Percentiles rank a stretch among this genome's conserved stretches.
Evolutionary conservation across 139 green algal genomes (phyloP).

Genomic region (Coelastrella sp.): DNA sequence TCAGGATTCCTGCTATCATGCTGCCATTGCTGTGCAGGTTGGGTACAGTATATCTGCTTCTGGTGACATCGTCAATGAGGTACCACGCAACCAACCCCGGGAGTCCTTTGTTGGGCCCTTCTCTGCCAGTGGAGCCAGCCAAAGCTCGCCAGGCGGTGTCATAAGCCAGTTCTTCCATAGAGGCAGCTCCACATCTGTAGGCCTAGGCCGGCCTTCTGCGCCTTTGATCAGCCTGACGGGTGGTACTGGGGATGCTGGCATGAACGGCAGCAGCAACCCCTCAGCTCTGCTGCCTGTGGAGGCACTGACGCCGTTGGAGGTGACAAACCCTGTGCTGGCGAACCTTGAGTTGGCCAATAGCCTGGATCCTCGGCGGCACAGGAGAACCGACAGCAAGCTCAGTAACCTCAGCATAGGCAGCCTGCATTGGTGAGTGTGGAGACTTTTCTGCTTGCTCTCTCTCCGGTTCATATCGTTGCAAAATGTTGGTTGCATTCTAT

Average conservation of each 20-base stretch:
- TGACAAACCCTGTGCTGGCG: constrained; percentile 45
- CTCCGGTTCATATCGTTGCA: not conserved
- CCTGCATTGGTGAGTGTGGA: constrained; percentile 30
- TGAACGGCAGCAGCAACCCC: not conserved
- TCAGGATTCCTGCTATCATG: not conserved
- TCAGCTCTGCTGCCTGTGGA: not conserved
- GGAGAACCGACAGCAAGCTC: constrained; percentile 20
- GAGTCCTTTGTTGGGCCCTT: not conserved
- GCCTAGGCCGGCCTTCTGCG: not conserved
- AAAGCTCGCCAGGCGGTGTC: not conserved
- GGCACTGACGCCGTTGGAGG: constrained; percentile 31
- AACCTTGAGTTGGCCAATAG: constrained; percentile 43
- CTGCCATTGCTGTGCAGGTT: constrained; percentile 7
- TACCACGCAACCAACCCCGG: not conserved
- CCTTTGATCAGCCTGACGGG: not conserved
- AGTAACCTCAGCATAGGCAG: constrained; percentile 33
- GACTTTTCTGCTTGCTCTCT: not conserved
- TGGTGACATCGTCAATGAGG: constrained; percentile 6
- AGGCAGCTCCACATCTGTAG: not conserved
- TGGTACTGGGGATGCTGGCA: not conserved
- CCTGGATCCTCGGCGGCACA: constrained; percentile 44
- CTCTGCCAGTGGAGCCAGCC: not conserved
- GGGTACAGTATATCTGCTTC: constrained; percentile 35
- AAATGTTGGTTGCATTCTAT: not conserved
- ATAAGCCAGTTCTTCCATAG: not conserved